Conservation (phyloP, 768 basidiomycete genomes). For the Trametes elegans region DNA sequence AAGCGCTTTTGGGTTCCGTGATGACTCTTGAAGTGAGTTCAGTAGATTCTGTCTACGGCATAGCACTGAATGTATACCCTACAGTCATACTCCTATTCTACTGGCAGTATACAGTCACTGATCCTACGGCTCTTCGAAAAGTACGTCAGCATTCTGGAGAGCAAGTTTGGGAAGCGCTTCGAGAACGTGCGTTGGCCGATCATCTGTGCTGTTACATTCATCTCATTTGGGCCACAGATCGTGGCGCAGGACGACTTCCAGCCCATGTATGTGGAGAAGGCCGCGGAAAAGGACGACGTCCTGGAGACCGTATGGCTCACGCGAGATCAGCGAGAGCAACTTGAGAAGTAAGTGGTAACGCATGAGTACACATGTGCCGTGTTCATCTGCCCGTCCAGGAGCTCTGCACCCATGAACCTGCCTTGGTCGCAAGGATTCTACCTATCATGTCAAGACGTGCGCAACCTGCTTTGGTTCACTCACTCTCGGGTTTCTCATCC, state of each 20-base stretch:
- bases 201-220: no score
- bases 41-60: no score
- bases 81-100: slow-evolving; percentile 85
- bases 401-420: slow-evolving; percentile 62
- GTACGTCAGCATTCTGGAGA: slow-evolving; percentile 79
- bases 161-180: slow-evolving; percentile 77
- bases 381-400: no score
- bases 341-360: slow-evolving; percentile 50
- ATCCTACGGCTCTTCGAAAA: slow-evolving; percentile 89
- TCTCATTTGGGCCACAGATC: slow-evolving; percentile 48
- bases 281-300: slow-evolving; percentile 65
- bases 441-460: slow-evolving; percentile 86
- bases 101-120: slow-evolving; percentile 76
- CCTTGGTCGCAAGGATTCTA: slow-evolving; percentile 98
- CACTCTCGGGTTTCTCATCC: background rate
- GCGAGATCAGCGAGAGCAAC: slow-evolving; percentile 58
- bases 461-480: slow-evolving; percentile 8
- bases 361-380: no score
- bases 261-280: slow-evolving; percentile 72
- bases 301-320: slow-evolving; percentile 84
- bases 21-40: slow-evolving; percentile 83
- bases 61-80: no score
- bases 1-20: slow-evolving; percentile 78
- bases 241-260: slow-evolving; percentile 85
- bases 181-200: slow-evolving; percentile 79